Conservation (phyloP, 768 basidiomycete species). For the Kondoa subrosea region DNA sequence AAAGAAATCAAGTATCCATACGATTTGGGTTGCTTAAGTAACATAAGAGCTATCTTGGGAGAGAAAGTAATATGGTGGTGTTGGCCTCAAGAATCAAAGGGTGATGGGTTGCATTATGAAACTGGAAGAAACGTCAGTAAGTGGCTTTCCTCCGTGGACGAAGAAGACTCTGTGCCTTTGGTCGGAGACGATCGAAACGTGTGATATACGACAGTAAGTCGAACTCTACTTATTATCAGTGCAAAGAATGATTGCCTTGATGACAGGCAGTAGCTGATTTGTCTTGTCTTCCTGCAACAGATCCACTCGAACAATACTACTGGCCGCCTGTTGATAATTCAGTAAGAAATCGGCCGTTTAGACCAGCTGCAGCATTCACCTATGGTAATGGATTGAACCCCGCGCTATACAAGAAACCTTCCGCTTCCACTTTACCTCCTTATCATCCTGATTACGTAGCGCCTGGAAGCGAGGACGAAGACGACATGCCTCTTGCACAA, state of each 20-base stretch:
- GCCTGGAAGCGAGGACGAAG: conserved; percentile 12
- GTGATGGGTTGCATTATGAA: conserved; percentile 37
- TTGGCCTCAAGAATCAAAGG: conserved; percentile 36
- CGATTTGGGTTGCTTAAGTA: conserved; percentile 56
- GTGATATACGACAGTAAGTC: too few relatives aligned
- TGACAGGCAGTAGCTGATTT: too few relatives aligned
- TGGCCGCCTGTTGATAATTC: conserved; percentile 27
- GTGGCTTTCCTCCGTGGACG: conserved; percentile 25
- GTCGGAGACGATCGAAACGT: neutral
- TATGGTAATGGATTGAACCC: conserved; percentile 33
- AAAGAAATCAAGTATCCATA: conserved; percentile 86
- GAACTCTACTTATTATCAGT: too few relatives aligned
- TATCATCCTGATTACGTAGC: conserved; percentile 7
- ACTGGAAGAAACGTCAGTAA: conserved; percentile 38
- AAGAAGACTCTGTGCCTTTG: conserved; percentile 2
- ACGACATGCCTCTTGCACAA: conserved; percentile 17
- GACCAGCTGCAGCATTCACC: conserved; percentile 26
- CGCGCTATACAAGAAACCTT: conserved; percentile 23
- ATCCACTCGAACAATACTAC: conserved; percentile 13
- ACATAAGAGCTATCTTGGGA: conserved; percentile 64
- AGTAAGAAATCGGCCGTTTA: neutral
- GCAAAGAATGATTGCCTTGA: conserved; percentile 7
- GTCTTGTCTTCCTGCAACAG: too few relatives aligned
- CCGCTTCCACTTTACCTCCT: neutral
- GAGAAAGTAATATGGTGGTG: conserved; percentile 62